Conservation (phyloP, 495 filamentous ascomycete species). For the Acidomyces sp. region DNA sequence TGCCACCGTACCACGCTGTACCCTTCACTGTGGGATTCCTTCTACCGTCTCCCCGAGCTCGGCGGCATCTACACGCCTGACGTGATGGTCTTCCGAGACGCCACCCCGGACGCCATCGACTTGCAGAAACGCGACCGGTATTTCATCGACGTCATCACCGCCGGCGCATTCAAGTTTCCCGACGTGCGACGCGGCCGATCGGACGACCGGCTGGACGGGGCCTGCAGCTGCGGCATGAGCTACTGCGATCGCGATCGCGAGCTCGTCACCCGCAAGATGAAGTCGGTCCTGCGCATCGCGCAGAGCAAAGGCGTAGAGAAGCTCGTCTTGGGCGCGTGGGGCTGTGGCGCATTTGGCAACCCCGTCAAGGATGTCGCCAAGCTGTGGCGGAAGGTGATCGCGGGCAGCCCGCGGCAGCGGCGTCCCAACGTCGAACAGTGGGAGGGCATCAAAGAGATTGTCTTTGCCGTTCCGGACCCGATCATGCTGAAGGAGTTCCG, state of each 20-base stretch:
- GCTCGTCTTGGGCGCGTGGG: slow-evolving; percentile 31
- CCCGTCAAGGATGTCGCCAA: slow-evolving; percentile 27
- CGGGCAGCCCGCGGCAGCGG: slow-evolving; percentile 13
- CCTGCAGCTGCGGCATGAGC: slow-evolving; percentile 28
- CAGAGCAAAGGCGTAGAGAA: slow-evolving; percentile 18
- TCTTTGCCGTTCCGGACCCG: slow-evolving; percentile 36
- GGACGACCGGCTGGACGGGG: slow-evolving; percentile 1
- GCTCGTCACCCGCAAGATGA: slow-evolving; percentile 25
- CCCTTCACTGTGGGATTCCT: slow-evolving; percentile 25
- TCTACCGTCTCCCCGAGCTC: slow-evolving; percentile 28
- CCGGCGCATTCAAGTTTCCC: slow-evolving; percentile 26
- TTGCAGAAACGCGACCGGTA: slow-evolving; percentile 21
- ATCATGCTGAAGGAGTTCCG: slow-evolving; percentile 26
- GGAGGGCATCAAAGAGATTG: slow-evolving; percentile 32
- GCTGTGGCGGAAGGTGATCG: slow-evolving; percentile 27
- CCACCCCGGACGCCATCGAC: slow-evolving; percentile 18
- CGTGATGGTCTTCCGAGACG: slow-evolving; percentile 26
- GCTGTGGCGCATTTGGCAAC: slow-evolving; percentile 30
- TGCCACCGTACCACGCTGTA: slow-evolving; percentile 28
- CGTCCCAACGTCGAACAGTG: slow-evolving; percentile 20
- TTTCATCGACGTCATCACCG: slow-evolving; percentile 28
- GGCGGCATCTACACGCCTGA: slow-evolving; percentile 25
- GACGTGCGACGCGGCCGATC: slow-evolving; percentile 17
- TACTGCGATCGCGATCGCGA: slow-evolving; percentile 22
- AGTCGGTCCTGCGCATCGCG: slow-evolving; percentile 28